Evolutionary conservation across 2,329 filamentous ascomycete species (phyloP), one percentile per base, ranked within the genome.

Genomic region (Fusarium staphyleae): DNA sequence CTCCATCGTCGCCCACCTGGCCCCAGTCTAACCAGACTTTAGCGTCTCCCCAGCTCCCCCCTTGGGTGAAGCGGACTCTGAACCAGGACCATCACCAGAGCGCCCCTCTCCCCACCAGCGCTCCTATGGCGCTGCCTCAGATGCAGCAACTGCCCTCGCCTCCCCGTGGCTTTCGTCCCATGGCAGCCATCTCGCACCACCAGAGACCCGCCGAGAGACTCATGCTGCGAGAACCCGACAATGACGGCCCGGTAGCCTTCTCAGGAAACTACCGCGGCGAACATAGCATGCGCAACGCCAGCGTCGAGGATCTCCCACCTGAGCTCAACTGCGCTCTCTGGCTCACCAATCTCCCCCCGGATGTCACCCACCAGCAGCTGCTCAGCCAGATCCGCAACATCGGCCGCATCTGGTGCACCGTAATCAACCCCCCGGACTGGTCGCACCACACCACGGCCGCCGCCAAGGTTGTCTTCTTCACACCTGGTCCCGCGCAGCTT

Each of bases 381-480:
- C 75, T 85, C 2, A 51, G 62, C 1, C 57, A 70, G 3, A 75
- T 85, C 35, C 73, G 75, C 10, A 63, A 72, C 53, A 70, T 78
- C 24, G 82, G 82, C 2, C 80, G 82, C 48, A 69, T 85, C 10
- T 84, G 73, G 63, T 79, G 79, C 37, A 73, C 73, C 2, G 78
- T 78, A 50, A 79, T 85, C 70, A 85, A 83, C 70, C 66, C 69
- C 2, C 78, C 81, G 0, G 74, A 77, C 52, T 69, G 66, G 13
- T 40, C 65, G 3, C 57, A 60, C 3, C 72, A 76, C 43, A 69
- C 72, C 39, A 67, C 71, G 1, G 74, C 74, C n/a, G 78, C 79
- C 0, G 78, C 78, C 14, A 81, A 81, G 64, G 57, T 82, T 11
- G 75, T 81, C 24, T 82, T 82, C 60, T 82, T 81, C 58, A 72